phyloP scores from a whole-genome alignment of 176 grass and related monocot genomes.

The Tuctoria greenei region DNA sequence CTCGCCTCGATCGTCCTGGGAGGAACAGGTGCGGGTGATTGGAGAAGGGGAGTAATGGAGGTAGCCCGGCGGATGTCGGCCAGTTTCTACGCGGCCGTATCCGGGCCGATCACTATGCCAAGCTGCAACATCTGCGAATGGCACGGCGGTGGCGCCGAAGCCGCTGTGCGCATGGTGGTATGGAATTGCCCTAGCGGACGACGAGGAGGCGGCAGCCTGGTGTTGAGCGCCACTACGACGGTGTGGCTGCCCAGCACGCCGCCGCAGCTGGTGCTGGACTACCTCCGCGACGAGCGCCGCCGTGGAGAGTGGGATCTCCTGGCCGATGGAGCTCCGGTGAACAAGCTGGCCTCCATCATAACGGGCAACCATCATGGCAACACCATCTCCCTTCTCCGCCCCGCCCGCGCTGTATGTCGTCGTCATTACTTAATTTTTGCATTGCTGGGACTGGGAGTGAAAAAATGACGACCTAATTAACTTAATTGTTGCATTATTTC shows the following conservation, averaged over 20 bases:
- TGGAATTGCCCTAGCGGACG: neutral
- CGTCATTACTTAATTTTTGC: neutral
- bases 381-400: conserved; percentile 48
- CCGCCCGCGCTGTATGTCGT: conserved; percentile 40
- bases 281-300: conserved; percentile 32
- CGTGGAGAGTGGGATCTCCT: conserved; percentile 44
- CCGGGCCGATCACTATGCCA: neutral
- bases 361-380: conserved; percentile 46
- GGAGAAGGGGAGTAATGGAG: conserved; percentile 25
- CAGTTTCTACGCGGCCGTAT: conserved; percentile 37
- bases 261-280: conserved; percentile 32
- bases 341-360: conserved; percentile 33
- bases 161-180: conserved; percentile 21
- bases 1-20: no score
- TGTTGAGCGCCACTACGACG: conserved; percentile 20
- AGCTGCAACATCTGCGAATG: neutral
- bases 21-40: neutral
- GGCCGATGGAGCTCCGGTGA: conserved; percentile 18
- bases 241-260: conserved; percentile 37
- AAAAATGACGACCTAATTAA: no score
- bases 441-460: no score
- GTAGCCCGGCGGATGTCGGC: conserved; percentile 43
- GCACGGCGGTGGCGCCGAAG: neutral
- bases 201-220: no score
- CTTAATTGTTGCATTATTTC: neutral